phyloP scores from a whole-genome alignment of 176 grass and related monocot species.

The Poa pratensis region DNA sequence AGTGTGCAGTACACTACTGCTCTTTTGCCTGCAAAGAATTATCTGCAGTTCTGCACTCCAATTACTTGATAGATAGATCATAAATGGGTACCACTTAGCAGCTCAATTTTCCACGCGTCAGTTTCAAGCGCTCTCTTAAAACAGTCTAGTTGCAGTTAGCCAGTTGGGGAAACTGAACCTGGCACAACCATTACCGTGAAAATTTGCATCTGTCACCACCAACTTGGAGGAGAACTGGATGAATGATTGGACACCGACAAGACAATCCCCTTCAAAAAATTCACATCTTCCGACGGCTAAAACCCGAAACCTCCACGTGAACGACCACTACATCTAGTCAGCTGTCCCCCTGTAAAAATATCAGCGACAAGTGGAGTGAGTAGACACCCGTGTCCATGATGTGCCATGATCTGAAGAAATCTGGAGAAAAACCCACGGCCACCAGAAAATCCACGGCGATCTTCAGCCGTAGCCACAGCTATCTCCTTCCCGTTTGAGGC shows the following conservation, averaged over 20 bases:
- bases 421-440: constrained; percentile 39
- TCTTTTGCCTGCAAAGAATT: not conserved
- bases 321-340: not conserved
- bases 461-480: not conserved
- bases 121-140: not conserved
- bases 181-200: not conserved
- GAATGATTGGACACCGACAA: not conserved
- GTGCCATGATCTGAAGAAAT: constrained; percentile 4
- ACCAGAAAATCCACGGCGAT: constrained; percentile 29
- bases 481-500: not conserved
- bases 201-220: not conserved
- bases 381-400: no score
- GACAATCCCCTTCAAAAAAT: not conserved
- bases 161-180: not conserved
- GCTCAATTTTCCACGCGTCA: not conserved
- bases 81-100: not conserved
- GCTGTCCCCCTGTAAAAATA: not conserved
- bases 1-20: no score
- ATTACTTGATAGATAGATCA: not conserved
- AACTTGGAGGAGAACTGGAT: not conserved
- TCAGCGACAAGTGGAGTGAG: not conserved
- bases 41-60: not conserved
- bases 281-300: not conserved
- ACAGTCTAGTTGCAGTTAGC: not conserved
- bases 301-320: not conserved